Percentiles rank a stretch among this genome's conserved stretches.
phyloP scores from a whole-genome alignment of 83 land plant species.

The Thuja plicata region DNA sequence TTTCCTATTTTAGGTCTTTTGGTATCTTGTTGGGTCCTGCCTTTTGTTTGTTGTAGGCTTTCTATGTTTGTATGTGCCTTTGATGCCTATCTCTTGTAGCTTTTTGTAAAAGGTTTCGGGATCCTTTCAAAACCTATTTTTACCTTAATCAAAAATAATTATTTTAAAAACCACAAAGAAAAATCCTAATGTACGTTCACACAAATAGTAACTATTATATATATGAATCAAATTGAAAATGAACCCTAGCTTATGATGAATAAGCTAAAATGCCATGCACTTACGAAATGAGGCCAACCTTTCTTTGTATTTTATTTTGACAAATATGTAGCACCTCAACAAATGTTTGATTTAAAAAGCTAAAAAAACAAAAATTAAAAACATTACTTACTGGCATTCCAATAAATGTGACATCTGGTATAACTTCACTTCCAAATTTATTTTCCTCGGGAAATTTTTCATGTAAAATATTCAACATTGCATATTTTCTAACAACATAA shows the following conservation, averaged over 20 bases:
- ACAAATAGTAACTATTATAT: not conserved
- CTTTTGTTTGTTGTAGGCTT: too few relatives aligned
- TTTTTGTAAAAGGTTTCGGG: too few relatives aligned
- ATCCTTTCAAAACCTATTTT: too few relatives aligned
- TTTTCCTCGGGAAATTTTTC: conserved; percentile 90
- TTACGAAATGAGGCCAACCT: not conserved
- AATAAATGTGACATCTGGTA: conserved; percentile 93
- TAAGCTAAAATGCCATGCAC: not conserved
- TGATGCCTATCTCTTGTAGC: too few relatives aligned
- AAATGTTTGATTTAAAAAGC: not conserved
- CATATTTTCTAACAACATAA: conserved; percentile 95
- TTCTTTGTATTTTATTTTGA: not conserved
- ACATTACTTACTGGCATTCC: conserved; percentile 75
- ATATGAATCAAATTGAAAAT: not conserved
- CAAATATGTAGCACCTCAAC: not conserved
- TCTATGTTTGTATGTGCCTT: too few relatives aligned
- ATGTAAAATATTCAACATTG: conserved; percentile 80
- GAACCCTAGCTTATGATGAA: not conserved
- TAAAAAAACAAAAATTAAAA: not conserved
- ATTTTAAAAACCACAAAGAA: not conserved
- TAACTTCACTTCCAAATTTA: conserved; percentile 99
- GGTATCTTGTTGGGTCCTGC: too few relatives aligned
- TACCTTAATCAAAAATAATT: too few relatives aligned
- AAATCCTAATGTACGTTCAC: not conserved
- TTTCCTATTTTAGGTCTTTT: too few relatives aligned